Evolutionary conservation across 805 yeast species (phyloP).

Genomic region (Komagataella mondaviorum): DNA sequence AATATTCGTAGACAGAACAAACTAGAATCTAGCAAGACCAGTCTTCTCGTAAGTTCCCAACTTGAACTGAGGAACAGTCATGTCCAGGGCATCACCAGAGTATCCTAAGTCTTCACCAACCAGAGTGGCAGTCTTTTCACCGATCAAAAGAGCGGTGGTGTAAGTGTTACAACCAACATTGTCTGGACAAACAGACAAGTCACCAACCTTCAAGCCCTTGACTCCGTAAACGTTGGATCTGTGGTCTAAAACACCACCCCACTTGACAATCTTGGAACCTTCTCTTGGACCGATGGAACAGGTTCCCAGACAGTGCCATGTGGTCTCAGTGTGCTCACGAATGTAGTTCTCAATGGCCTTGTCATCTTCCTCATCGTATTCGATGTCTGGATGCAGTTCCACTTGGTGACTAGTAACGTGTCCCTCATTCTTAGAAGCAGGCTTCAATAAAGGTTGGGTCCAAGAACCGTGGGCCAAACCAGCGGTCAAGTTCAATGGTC

Average conservation of each 20-base stretch:
- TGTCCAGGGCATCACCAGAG: constrained; percentile 13
- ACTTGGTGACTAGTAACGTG: constrained; percentile 15
- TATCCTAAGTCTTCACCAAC: constrained; percentile 17
- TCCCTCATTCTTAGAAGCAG: constrained; percentile 7
- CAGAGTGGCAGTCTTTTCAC: constrained; percentile 15
- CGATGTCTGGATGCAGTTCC: constrained; percentile 10
- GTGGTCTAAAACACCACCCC: constrained; percentile 15
- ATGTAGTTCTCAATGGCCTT: constrained; percentile 14
- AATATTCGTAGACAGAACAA: not conserved
- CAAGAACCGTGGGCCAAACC: constrained; percentile 17
- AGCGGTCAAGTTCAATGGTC: constrained; percentile 14
- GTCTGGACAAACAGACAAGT: constrained; percentile 15
- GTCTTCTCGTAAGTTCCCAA: constrained; percentile 14
- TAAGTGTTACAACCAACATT: constrained; percentile 17
- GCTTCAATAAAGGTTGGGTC: constrained; percentile 14
- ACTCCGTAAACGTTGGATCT: constrained; percentile 15
- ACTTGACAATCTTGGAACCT: constrained; percentile 13
- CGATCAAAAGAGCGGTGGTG: constrained; percentile 16
- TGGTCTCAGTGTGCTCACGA: constrained; percentile 16
- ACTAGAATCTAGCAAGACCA: constrained; percentile 14
- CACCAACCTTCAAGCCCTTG: constrained; percentile 16
- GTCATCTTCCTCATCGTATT: constrained; percentile 13
- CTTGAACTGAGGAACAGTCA: constrained; percentile 16
- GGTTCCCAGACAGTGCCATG: constrained; percentile 18
- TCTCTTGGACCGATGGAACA: constrained; percentile 16